A percentile compares a stretch with the other conserved stretches of the same genome.
These are phyloP conservation scores for Lachnellula hyalina DNA, from an alignment of 2,329 filamentous ascomycete species.

Conservation along the genomic window DNA sequence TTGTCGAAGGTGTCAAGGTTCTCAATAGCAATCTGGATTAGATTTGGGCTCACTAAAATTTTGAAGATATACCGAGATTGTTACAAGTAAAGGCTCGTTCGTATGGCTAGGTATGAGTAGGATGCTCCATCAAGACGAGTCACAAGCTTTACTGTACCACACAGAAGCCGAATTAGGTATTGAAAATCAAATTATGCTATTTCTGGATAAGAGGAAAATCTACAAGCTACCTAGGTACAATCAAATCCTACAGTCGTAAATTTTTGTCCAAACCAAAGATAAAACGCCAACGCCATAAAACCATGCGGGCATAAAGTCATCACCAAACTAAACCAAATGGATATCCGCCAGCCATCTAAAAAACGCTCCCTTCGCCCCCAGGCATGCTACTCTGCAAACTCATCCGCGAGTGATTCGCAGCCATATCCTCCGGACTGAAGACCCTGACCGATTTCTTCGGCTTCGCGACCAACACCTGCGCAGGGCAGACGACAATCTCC, in stretches of 20 bases:
- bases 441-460: conserved; percentile 28
- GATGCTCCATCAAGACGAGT: no score
- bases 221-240: conserved; percentile 8
- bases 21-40: no score
- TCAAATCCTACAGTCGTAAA: conserved; percentile 12
- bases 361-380: conserved; percentile 18
- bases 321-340: conserved; percentile 10
- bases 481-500: conserved; percentile 91
- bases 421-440: conserved; percentile 19
- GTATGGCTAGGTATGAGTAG: no score
- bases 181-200: conserved; percentile 1
- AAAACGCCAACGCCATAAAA: conserved; percentile 10
- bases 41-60: no score
- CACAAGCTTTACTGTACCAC: not conserved
- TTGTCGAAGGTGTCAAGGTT: no score
- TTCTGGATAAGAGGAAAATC: conserved; percentile 7
- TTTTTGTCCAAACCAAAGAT: not conserved
- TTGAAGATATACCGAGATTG: no score
- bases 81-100: no score
- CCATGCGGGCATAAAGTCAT: conserved; percentile 13
- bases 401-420: conserved; percentile 20
- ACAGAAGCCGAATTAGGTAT: not conserved
- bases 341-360: conserved; percentile 20
- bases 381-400: conserved; percentile 32
- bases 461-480: conserved; percentile 77